Evolutionary conservation across 1,284 basidiomycete species (phyloP), one percentile per base, ranked within the genome.

Genomic region (Malassezia restricta): DNA sequence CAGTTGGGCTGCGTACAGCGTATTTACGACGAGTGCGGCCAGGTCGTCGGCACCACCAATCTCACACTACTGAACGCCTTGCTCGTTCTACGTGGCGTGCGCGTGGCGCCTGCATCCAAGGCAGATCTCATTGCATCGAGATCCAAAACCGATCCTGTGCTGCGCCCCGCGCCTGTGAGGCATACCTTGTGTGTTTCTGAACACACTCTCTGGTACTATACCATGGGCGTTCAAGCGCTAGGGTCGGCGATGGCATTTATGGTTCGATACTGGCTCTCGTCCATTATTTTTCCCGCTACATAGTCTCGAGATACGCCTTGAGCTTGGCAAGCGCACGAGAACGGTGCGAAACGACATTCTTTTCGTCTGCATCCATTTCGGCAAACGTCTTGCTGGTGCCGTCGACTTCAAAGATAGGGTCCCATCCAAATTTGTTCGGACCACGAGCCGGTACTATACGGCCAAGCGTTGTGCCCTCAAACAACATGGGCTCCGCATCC

Each of bases 391-490:
- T 77, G 20, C 82, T 81, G 11, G 80, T 82, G 12, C 79, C 83
- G 43, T 82, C 79, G 29, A 75, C 68, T 74, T 92, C 82, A 69
- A 98, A 94, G 5, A 88, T 77, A 0, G 90, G 80, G 75, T 96
- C 90, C 94, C 92, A 96, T 14, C 90, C 75, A 84, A 94, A 80
- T 20, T 80, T 75, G 14, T 77, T 77, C 0, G 82, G 80, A 0
- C 92, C 92, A 43, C 91, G 77, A 0, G 91, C 80, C 24, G 82
- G 82, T 0, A 98, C 94, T 48, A 98, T 91, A 20, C 76, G 78
- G 1, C 92, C 92, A 41, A 87, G 81, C 1, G 90, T 95, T 17
- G 79, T 78, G 0, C 92, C 92, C 71, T 96, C 90, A 59, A 98
- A 96, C n/a, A 96, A 74, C 47, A 63, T 52, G 1, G 62, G 60